Conservation (phyloP, 805 yeast genomes). For the Cyberlindnera americana region DNA sequence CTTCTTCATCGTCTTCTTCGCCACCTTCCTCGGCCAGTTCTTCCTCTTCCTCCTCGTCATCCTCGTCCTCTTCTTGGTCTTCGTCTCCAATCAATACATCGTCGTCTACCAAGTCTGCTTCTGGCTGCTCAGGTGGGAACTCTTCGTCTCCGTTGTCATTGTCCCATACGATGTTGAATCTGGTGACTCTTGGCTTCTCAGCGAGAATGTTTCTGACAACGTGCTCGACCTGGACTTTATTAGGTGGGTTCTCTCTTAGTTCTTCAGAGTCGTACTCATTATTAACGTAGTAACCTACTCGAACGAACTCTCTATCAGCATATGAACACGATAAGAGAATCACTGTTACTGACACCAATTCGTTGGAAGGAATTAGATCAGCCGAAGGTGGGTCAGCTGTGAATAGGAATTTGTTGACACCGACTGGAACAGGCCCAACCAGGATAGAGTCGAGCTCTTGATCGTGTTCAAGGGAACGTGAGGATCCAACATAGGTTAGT, state of each 20-base stretch:
- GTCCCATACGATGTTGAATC: conserved; percentile 97
- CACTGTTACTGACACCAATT: conserved; percentile 92
- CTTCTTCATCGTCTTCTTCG: conserved; percentile 30
- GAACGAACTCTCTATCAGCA: conserved; percentile 88
- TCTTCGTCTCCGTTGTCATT: conserved; percentile 64
- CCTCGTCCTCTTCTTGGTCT: conserved; percentile 43
- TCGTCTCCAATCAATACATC: conserved; percentile 30
- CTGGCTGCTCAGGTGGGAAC: conserved; percentile 76
- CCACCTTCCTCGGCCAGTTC: conserved; percentile 40
- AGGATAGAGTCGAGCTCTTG: conserved; percentile 93
- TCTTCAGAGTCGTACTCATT: conserved; percentile 96
- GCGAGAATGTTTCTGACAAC: conserved; percentile 93
- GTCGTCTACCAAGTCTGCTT: conserved; percentile 57
- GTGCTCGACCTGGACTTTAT: conserved; percentile 88
- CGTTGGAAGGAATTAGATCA: conserved; percentile 93
- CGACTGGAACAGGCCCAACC: conserved; percentile 99
- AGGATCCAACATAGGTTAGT: conserved; percentile 93
- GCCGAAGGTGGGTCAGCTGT: conserved; percentile 97
- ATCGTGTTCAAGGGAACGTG: conserved; percentile 91
- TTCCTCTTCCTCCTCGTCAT: conserved; percentile 44
- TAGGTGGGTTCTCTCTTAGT: conserved; percentile 88
- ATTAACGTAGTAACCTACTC: conserved; percentile 97
- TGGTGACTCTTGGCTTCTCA: conserved; percentile 95
- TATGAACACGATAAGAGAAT: conserved; percentile 90
- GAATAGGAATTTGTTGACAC: conserved; percentile 87